Conservation (phyloP, 2,329 filamentous ascomycete species). For the Microcyclospora tardicrescens region DNA sequence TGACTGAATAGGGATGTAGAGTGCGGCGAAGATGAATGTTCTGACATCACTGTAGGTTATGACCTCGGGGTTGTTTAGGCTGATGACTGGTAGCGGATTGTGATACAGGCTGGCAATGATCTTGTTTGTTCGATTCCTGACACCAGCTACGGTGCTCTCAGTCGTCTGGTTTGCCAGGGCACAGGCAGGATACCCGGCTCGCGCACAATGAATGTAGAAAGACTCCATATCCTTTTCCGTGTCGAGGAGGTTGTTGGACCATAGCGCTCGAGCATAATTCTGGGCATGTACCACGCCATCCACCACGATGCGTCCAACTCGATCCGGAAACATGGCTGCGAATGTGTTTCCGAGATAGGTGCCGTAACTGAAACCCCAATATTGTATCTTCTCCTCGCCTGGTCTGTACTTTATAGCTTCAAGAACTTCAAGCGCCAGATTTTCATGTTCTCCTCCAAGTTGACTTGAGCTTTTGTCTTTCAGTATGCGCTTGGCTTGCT, state of each 20-base stretch:
- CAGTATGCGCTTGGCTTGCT: constrained; percentile 12
- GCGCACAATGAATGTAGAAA: constrained; percentile 34
- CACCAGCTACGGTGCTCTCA: constrained; percentile 21
- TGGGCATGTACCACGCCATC: constrained; percentile 35
- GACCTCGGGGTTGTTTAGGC: constrained; percentile 20
- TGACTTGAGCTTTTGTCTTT: not conserved
- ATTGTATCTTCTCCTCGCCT: constrained; percentile 23
- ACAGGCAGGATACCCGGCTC: constrained; percentile 29
- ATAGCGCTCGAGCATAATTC: constrained; percentile 24
- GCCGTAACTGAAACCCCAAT: constrained; percentile 35
- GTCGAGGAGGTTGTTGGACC: constrained; percentile 30
- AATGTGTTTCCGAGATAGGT: constrained; percentile 31
- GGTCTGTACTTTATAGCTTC: constrained; percentile 9
- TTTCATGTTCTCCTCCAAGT: not conserved
- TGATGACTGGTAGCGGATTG: constrained; percentile 26
- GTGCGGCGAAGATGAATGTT: constrained; percentile 22
- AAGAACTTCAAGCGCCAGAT: not conserved
- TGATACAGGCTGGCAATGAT: constrained; percentile 28
- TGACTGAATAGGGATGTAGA: constrained; percentile 23
- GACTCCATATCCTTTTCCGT: constrained; percentile 30
- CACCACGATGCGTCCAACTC: constrained; percentile 26
- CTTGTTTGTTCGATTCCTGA: constrained; percentile 21
- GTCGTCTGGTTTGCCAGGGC: constrained; percentile 22
- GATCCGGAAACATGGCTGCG: constrained; percentile 28
- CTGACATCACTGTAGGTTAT: constrained; percentile 30